A percentile compares a stretch with the other conserved stretches of the same genome.
Evolutionary conservation across 805 yeast genomes (phyloP).

Genomic region (Wickerhamomyces bisporus): DNA sequence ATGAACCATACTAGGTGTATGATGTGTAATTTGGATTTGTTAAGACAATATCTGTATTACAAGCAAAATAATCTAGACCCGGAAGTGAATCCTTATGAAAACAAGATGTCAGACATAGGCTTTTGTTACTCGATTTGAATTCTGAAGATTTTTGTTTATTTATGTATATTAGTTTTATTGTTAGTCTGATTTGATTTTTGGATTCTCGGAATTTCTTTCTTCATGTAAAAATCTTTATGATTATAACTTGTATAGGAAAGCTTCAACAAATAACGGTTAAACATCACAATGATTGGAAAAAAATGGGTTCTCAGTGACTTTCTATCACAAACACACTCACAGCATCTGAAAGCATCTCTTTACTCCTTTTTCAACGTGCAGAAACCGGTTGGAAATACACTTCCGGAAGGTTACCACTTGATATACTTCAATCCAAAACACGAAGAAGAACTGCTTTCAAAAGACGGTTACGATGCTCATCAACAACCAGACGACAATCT

Average conservation of each 20-base stretch:
- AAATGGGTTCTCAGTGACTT: conserved; percentile 19
- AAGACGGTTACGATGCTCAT: conserved; percentile 78
- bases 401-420: conserved; percentile 58
- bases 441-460: conserved; percentile 41
- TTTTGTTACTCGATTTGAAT: too few relatives aligned
- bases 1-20: conserved; percentile 2
- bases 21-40: conserved; percentile 3
- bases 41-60: conserved; percentile 3
- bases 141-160: background rate
- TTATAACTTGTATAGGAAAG: too few relatives aligned
- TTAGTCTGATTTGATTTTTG: too few relatives aligned
- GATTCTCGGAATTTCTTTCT: too few relatives aligned
- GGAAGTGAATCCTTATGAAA: background rate
- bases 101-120: too few relatives aligned
- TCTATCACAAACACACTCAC: conserved; percentile 17
- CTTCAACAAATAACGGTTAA: too few relatives aligned
- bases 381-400: conserved; percentile 8
- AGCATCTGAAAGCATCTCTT: conserved; percentile 18
- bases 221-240: too few relatives aligned
- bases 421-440: conserved; percentile 60
- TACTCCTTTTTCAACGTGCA: conserved; percentile 22
- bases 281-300: conserved; percentile 7
- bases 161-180: too few relatives aligned
- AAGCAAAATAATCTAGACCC: conserved; percentile 1
- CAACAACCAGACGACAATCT: conserved; percentile 32